Evolutionary conservation across 192 early-diverging fungal species (phyloP).

Genomic region (Cetraspora pellucida): DNA sequence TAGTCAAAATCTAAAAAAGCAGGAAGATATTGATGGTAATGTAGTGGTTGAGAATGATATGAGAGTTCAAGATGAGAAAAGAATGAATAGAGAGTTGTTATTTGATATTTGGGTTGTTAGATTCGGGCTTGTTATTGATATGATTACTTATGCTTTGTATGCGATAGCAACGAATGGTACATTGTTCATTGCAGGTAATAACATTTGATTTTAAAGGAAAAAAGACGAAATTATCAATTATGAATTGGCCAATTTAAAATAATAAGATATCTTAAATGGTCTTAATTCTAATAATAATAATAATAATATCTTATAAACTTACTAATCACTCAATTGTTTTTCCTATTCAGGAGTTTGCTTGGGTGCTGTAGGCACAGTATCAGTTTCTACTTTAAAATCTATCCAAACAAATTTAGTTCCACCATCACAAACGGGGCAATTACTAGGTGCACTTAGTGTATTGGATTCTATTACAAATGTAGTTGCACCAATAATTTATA

Average conservation of each 20-base stretch:
- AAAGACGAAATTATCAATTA: no score
- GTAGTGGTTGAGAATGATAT: neutral
- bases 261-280: no score
- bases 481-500: conserved; percentile 47
- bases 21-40: neutral
- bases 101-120: conserved; percentile 54
- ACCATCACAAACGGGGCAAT: conserved; percentile 50
- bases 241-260: no score
- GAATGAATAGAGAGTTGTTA: conserved; percentile 20
- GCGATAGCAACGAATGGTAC: conserved; percentile 37
- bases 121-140: conserved; percentile 41
- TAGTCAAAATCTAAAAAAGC: neutral
- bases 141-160: conserved; percentile 32
- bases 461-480: conserved; percentile 50
- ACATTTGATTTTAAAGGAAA: neutral
- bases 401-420: conserved; percentile 49
- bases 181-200: conserved; percentile 29
- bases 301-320: neutral
- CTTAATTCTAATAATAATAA: neutral
- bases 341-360: conserved; percentile 33
- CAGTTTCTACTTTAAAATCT: conserved; percentile 45
- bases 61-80: neutral
- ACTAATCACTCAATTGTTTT: conserved; percentile 18
- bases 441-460: conserved; percentile 50
- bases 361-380: conserved; percentile 41